Conservation (phyloP, 345 rosid genomes). For the Garcia nutans region DNA sequence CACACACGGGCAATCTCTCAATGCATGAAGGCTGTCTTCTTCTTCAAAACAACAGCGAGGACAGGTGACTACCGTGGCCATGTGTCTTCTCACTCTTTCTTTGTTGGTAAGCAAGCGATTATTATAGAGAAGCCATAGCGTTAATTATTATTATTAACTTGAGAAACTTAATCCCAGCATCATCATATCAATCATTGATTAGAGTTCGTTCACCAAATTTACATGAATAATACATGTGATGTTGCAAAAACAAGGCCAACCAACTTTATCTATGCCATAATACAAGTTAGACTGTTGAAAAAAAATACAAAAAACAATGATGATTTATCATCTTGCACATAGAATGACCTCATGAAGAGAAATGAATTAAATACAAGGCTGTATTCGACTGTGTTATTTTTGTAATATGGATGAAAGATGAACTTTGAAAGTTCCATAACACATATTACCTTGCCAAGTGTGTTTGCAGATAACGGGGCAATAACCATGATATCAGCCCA, state of each 20-base stretch:
- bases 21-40: too few relatives aligned
- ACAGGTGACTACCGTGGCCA: too few relatives aligned
- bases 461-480: conserved; percentile 93
- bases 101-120: too few relatives aligned
- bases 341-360: too few relatives aligned
- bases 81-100: too few relatives aligned
- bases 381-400: too few relatives aligned
- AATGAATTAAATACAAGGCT: not conserved
- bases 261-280: not conserved
- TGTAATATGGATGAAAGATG: not conserved
- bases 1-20: too few relatives aligned
- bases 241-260: not conserved
- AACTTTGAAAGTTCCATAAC: not conserved
- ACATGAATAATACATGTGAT: not conserved
- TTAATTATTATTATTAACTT: too few relatives aligned
- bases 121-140: too few relatives aligned
- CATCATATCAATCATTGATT: not conserved
- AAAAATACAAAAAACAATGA: too few relatives aligned
- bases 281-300: not conserved
- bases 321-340: too few relatives aligned
- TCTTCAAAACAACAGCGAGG: too few relatives aligned
- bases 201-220: not conserved
- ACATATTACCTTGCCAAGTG: conserved; percentile 74
- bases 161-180: not conserved
- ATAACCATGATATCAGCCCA: conserved; percentile 96